Percentiles rank a stretch among this genome's conserved stretches.
These are phyloP conservation scores for Euphrasia confusa DNA, from an alignment of 257 asterid genomes.

Conservation along the genomic window DNA sequence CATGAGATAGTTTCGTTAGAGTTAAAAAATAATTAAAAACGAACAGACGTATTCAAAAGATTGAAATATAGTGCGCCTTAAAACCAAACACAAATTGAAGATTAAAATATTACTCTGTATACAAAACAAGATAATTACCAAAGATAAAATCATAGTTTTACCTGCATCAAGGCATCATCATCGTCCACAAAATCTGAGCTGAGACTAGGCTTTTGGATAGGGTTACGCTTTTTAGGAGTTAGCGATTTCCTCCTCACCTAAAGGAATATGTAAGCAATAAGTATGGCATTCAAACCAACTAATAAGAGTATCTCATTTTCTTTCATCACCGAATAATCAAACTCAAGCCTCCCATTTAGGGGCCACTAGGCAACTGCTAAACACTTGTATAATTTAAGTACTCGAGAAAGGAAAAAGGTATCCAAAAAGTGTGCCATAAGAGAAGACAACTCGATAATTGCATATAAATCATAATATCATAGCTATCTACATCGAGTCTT, in stretches of 20 bases:
- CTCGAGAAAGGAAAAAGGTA: neutral
- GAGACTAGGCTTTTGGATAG: slow-evolving; percentile 27
- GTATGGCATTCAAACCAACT: slow-evolving; percentile 20
- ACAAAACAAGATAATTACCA: neutral
- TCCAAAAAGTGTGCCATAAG: neutral
- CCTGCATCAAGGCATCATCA: slow-evolving; percentile 75
- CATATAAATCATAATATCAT: no score
- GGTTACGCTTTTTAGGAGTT: slow-evolving; percentile 44
- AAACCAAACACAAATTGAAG: neutral
- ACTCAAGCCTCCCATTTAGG: neutral
- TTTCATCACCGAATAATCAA: slow-evolving; percentile 4
- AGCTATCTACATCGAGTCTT: neutral
- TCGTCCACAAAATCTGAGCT: slow-evolving; percentile 60
- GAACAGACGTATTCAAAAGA: slow-evolving; percentile 26
- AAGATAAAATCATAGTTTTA: slow-evolving; percentile 12
- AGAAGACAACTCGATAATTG: neutral
- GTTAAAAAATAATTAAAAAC: neutral
- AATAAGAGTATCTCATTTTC: slow-evolving; percentile 10
- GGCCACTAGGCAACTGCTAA: neutral
- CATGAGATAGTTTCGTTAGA: slow-evolving; percentile 11
- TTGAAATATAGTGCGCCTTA: slow-evolving; percentile 16
- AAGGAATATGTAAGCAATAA: slow-evolving; percentile 31
- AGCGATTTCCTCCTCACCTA: slow-evolving; percentile 45
- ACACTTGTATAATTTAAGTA: neutral
- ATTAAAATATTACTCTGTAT: neutral